Conservation (phyloP, 2,329 filamentous ascomycete species). For the Colletotrichum cereale region DNA sequence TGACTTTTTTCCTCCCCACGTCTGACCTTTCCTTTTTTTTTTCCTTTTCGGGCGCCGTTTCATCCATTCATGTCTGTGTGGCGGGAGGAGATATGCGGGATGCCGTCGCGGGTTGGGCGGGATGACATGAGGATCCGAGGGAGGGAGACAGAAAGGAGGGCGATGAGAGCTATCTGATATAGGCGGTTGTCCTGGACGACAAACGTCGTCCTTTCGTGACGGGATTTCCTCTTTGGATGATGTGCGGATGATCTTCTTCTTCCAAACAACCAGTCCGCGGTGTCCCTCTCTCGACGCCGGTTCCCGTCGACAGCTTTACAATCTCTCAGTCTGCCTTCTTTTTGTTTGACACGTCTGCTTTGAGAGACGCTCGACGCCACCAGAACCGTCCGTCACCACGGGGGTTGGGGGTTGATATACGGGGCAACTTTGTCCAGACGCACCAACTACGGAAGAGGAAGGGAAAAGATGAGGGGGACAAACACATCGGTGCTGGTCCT, state of each 20-base stretch:
- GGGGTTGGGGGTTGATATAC: not conserved
- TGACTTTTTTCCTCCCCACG: not conserved
- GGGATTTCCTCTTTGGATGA: slow-evolving; percentile 11
- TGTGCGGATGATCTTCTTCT: slow-evolving; percentile 18
- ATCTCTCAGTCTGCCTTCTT: not conserved
- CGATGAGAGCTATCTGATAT: slow-evolving; percentile 25
- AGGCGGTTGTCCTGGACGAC: not conserved
- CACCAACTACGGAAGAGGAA: not conserved
- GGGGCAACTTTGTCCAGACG: not conserved
- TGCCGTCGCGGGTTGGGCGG: not conserved
- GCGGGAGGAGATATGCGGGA: slow-evolving; percentile 8
- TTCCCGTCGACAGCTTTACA: not conserved
- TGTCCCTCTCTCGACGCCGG: not conserved
- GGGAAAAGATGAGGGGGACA: slow-evolving; percentile 46
- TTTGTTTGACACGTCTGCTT: not conserved
- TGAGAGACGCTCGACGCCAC: not conserved
- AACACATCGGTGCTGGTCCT: slow-evolving; percentile 45
- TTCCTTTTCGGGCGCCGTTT: slow-evolving; percentile 13
- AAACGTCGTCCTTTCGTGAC: not conserved
- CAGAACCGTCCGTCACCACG: not conserved
- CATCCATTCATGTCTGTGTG: slow-evolving; percentile 17
- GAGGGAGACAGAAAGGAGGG: not conserved
- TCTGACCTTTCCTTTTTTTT: slow-evolving; percentile 26
- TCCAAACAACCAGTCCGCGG: not conserved
- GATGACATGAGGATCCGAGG: not conserved